Conservation (phyloP, 2,329 filamentous ascomycete species). For the Ramularia endophylla region DNA sequence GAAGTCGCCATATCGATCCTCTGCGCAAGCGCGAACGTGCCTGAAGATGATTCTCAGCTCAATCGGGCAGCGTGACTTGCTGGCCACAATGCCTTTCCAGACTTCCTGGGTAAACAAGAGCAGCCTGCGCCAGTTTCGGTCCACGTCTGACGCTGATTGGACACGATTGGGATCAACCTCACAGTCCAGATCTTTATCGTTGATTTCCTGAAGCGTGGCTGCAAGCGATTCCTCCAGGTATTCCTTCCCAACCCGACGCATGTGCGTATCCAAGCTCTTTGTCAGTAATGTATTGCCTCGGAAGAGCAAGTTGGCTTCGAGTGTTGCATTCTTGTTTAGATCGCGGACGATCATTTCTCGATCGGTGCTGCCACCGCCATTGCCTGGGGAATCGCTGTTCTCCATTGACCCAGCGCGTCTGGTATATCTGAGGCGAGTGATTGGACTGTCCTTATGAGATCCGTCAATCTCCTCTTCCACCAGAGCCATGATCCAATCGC, state of each 20-base stretch:
- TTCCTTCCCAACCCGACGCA: slow-evolving; percentile 88
- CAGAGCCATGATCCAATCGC: slow-evolving; percentile 86
- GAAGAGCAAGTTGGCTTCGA: slow-evolving; percentile 92
- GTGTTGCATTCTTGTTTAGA: slow-evolving; percentile 69
- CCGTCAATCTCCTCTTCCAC: slow-evolving; percentile 98
- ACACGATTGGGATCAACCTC: slow-evolving; percentile 90
- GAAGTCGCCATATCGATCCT: slow-evolving; percentile 91
- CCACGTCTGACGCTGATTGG: slow-evolving; percentile 60
- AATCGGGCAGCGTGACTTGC: slow-evolving; percentile 67
- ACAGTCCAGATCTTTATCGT: slow-evolving; percentile 83
- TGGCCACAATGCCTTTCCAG: slow-evolving; percentile 75
- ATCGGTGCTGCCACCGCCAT: slow-evolving; percentile 43
- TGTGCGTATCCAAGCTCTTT: slow-evolving; percentile 88
- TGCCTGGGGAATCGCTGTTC: slow-evolving; percentile 42
- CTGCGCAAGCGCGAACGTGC: slow-evolving; percentile 85
- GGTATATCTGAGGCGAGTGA: slow-evolving; percentile 62
- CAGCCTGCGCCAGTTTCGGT: slow-evolving; percentile 76
- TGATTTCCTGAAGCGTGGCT: slow-evolving; percentile 84
- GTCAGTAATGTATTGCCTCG: slow-evolving; percentile 91
- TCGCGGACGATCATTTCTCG: slow-evolving; percentile 69
- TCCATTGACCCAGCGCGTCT: slow-evolving; percentile 62
- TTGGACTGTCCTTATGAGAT: slow-evolving; percentile 71
- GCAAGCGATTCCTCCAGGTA: slow-evolving; percentile 82
- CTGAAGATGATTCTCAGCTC: slow-evolving; percentile 82
- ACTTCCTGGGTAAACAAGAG: slow-evolving; percentile 72